Evolutionary conservation across 345 rosid species (phyloP).

Genomic region (Salix udensis): DNA sequence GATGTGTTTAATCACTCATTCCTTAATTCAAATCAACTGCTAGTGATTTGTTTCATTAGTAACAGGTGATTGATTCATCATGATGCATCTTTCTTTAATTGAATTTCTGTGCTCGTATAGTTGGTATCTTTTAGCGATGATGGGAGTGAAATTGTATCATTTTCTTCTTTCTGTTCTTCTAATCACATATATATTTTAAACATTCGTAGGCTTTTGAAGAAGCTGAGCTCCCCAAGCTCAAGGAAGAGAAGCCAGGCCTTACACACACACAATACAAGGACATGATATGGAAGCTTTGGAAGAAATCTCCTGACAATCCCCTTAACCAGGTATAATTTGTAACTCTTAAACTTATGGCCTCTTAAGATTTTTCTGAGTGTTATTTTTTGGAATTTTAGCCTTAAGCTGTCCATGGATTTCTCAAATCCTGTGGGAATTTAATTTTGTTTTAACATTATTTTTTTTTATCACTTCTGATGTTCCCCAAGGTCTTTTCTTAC

Average conservation of each 20-base stretch:
- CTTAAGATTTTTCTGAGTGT: background rate
- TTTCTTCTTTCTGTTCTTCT: background rate
- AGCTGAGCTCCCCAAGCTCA: constrained; percentile 85
- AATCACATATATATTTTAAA: background rate
- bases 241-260: constrained; percentile 95
- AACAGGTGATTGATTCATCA: no score
- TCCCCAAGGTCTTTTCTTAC: no score
- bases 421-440: background rate
- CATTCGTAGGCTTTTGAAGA: constrained; percentile 75
- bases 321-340: constrained; percentile 67
- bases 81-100: no score
- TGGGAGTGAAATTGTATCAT: no score
- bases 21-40: no score
- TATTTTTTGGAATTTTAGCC: background rate
- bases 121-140: no score
- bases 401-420: background rate
- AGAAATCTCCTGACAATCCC: constrained; percentile 98
- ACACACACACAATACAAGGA: constrained; percentile 95
- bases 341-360: background rate
- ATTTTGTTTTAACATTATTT: background rate
- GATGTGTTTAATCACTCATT: no score
- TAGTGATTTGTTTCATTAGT: no score
- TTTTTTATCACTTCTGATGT: background rate
- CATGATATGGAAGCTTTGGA: constrained; percentile 98
- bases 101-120: no score